Base-by-base conservation (phyloP, 352 stramenopile genomes). In the Globisporangium camurandrum region DNA sequence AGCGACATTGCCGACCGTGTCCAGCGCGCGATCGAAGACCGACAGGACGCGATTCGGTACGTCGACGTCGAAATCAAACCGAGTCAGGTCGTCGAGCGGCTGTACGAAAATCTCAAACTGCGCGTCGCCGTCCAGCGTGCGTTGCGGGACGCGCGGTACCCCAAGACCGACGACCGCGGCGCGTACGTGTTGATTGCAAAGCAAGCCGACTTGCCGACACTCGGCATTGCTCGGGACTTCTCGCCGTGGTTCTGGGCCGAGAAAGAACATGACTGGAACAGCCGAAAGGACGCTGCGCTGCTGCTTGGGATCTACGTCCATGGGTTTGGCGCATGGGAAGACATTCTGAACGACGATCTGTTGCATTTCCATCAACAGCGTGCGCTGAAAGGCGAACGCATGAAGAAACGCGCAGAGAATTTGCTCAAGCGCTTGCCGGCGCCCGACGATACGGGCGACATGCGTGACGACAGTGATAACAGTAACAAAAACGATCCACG, bases 31-130 rank as follows among this genome's bases (percentile, higher is more conserved):
- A 54, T 86, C 22, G 75, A 89, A 48, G 66, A 76, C 30, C 69
- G 77, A 26, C 74, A 89, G 46, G 83, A 93, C 54, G 75, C 51
- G 33, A 78, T 88, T 36, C 92, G 89, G 55, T 87, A 73, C 45
- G 66, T 46, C 3, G 83, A 93, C 24, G 78, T 92, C 8, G 83
- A 93, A 38, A 69, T 86, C 42, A 83, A 70, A 53, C 66, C 83
- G 33, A 76, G 66, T 11, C 75, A 87, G 41, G 64, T 93, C 46
- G 74, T 93, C 46, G 83, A 91, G 61, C 74, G 83, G 3, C 57
- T 93, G 46, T 91, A 89, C 40, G 83, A 93, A 33, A 93, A 93
- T 52, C 56, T 93, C 3, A 93, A 93, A 59, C 67, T 93, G 2
- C 76, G 83, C 6, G 71, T 93, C 8, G 83, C 80, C 26, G 75